These are phyloP conservation scores for Aureobasidium sp. DNA, from an alignment of 2,329 filamentous ascomycete species.

Conservation along the genomic window DNA sequence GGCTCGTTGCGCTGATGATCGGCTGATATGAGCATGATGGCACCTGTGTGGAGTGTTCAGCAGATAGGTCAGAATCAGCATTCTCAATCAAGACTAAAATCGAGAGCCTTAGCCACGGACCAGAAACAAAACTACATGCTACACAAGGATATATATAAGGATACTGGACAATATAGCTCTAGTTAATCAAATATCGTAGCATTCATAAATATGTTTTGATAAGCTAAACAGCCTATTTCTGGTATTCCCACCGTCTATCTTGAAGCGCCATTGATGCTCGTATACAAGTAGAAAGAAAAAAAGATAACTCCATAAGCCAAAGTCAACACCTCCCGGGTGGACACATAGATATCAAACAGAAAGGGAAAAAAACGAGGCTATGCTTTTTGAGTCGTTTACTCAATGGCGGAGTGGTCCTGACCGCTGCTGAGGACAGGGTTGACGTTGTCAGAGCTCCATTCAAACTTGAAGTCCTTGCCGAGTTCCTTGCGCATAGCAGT, in stretches of 20 bases:
- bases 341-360: constrained; percentile 8
- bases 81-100: too few relatives aligned
- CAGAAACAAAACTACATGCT: too few relatives aligned
- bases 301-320: background rate
- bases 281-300: background rate
- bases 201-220: constrained; percentile 12
- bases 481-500: constrained; percentile 62
- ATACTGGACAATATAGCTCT: background rate
- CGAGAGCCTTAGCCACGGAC: too few relatives aligned
- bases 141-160: background rate
- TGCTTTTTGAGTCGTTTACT: constrained; percentile 33
- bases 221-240: constrained; percentile 1
- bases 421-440: constrained; percentile 58
- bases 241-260: constrained; percentile 12
- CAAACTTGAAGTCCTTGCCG: constrained; percentile 66
- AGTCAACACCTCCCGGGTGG: constrained; percentile 14
- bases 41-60: too few relatives aligned
- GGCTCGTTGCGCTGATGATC: too few relatives aligned
- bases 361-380: constrained; percentile 11
- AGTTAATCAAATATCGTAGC: constrained; percentile 7
- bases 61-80: too few relatives aligned
- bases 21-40: too few relatives aligned
- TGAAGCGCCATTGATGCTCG: constrained; percentile 11
- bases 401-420: constrained; percentile 48
- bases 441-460: constrained; percentile 59